Conservation (phyloP, 352 stramenopile genomes). For the Globisporangium megalacanthum region DNA sequence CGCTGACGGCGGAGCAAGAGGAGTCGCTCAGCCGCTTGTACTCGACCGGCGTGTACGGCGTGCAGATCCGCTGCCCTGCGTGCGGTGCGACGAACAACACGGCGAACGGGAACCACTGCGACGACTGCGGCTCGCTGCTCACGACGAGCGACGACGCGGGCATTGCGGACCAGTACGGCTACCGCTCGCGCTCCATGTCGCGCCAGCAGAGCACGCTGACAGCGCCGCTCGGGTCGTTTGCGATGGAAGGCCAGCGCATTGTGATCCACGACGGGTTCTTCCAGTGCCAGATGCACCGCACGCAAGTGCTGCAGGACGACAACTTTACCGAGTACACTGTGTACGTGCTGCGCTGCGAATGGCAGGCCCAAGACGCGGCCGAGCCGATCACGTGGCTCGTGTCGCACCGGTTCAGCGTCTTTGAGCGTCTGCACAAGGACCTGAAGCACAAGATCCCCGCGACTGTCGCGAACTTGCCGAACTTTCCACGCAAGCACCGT, state of each 20-base stretch:
- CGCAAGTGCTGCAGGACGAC: constrained; percentile 83
- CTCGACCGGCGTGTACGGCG: constrained; percentile 67
- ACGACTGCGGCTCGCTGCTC: constrained; percentile 79
- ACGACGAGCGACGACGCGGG: constrained; percentile 66
- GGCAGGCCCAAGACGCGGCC: constrained; percentile 56
- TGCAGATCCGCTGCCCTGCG: constrained; percentile 83
- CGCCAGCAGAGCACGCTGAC: constrained; percentile 59
- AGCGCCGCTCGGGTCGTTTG: constrained; percentile 69
- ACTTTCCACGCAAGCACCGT: constrained; percentile 83
- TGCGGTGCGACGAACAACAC: constrained; percentile 87
- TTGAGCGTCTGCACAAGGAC: constrained; percentile 70
- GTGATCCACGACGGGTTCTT: constrained; percentile 86
- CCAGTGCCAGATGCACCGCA: constrained; percentile 80
- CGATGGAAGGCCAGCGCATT: constrained; percentile 69
- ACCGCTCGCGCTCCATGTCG: constrained; percentile 51
- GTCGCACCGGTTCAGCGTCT: constrained; percentile 68
- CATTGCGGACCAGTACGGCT: constrained; percentile 45
- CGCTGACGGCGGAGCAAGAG: constrained; percentile 72
- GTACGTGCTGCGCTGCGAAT: constrained; percentile 83
- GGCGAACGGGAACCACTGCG: constrained; percentile 83
- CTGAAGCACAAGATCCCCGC: constrained; percentile 68
- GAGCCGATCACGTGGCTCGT: constrained; percentile 61
- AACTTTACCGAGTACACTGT: constrained; percentile 88
- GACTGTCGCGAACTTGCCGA: constrained; percentile 51
- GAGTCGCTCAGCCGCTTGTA: constrained; percentile 80